Conservation (phyloP, 768 basidiomycete species). For the Infundibulicybe gibba region DNA sequence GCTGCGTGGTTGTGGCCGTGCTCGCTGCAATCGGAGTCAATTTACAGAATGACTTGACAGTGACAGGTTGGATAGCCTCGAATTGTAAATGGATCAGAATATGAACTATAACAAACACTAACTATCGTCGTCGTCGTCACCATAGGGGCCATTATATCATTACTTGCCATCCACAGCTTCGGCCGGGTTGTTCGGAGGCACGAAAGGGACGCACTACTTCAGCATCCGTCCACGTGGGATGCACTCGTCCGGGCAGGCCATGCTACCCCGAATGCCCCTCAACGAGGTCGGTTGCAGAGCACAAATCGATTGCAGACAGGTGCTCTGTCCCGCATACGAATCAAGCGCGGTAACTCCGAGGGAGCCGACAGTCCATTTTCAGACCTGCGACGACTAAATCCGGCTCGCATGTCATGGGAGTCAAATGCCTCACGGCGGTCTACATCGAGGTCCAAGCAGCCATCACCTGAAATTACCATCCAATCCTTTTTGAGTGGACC, state of each 20-base stretch:
- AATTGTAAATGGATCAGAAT: slow-evolving; percentile 39
- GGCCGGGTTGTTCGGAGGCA: slow-evolving; percentile 57
- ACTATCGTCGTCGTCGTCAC: slow-evolving; percentile 6
- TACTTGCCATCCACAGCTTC: slow-evolving; percentile 57
- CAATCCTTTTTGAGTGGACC: slow-evolving; percentile 5
- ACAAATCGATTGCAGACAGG: slow-evolving; percentile 2
- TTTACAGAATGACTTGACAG: slow-evolving; percentile 37
- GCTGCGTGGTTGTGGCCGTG: slow-evolving; percentile 43
- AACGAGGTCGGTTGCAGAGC: slow-evolving; percentile 5
- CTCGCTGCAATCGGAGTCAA: slow-evolving; percentile 49
- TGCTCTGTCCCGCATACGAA: slow-evolving; percentile 3
- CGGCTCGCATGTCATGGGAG: slow-evolving; percentile 6
- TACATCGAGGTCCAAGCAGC: background rate
- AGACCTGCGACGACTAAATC: slow-evolving; percentile 20
- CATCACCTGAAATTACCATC: background rate
- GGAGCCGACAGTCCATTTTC: slow-evolving; percentile 27
- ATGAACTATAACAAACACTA: background rate
- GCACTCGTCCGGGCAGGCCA: slow-evolving; percentile 4
- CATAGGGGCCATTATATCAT: slow-evolving; percentile 52
- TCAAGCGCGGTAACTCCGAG: slow-evolving; percentile 3
- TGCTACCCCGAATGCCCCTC: background rate
- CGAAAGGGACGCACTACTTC: slow-evolving; percentile 52
- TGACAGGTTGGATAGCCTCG: slow-evolving; percentile 48
- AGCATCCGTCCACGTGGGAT: slow-evolving; percentile 28
- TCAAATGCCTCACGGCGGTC: slow-evolving; percentile 1